A percentile compares a stretch with the other conserved stretches of the same genome.
Conservation (phyloP, 2,329 filamentous ascomycete species). For the Phialocephala sp. region DNA sequence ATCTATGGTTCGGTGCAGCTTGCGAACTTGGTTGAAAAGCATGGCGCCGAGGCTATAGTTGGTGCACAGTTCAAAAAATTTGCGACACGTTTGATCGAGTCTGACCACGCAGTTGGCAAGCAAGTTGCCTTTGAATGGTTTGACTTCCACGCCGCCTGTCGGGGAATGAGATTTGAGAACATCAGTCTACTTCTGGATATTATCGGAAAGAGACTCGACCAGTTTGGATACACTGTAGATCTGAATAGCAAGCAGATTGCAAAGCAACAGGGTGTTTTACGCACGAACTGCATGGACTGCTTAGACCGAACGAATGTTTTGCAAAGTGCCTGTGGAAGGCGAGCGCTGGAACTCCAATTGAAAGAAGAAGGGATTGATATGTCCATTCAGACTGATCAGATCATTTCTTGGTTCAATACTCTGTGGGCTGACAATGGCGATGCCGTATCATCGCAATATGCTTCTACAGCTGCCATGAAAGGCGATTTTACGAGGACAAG, state of each 20-base stretch:
- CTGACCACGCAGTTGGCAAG: constrained; percentile 53
- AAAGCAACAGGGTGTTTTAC: constrained; percentile 76
- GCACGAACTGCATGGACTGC: constrained; percentile 99
- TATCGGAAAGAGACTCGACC: constrained; percentile 69
- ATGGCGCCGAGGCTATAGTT: constrained; percentile 79
- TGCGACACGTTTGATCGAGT: constrained; percentile 69
- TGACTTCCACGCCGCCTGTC: constrained; percentile 90
- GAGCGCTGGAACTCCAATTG: constrained; percentile 81
- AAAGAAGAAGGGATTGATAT: constrained; percentile 77
- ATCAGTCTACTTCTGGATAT: constrained; percentile 79
- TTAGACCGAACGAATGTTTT: constrained; percentile 95
- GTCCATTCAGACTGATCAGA: constrained; percentile 75
- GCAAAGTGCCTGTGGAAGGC: constrained; percentile 87
- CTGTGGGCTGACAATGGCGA: constrained; percentile 98
- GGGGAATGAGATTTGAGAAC: constrained; percentile 98
- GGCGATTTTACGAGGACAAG: constrained; percentile 93
- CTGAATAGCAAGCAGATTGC: constrained; percentile 49
- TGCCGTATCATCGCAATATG: constrained; percentile 93
- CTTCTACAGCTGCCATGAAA: constrained; percentile 93
- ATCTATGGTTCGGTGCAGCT: constrained; percentile 80
- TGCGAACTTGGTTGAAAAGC: constrained; percentile 87
- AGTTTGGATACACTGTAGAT: constrained; percentile 73
- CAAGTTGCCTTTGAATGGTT: constrained; percentile 88
- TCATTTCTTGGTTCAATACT: constrained; percentile 92
- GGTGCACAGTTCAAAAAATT: constrained; percentile 78